Conservation (phyloP, 768 basidiomycete species). For the Suillus paluster region DNA sequence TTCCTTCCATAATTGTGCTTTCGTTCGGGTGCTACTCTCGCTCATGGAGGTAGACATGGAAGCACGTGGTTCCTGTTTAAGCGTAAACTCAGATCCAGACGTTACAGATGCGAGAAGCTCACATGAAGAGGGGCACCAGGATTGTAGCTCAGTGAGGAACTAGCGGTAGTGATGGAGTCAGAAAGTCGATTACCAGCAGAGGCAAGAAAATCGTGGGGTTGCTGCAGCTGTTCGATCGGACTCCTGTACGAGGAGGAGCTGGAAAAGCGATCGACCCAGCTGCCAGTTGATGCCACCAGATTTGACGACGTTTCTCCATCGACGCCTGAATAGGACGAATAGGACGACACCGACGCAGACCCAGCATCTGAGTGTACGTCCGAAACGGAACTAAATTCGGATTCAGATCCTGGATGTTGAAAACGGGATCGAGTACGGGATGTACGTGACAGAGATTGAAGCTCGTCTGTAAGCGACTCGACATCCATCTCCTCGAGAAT, state of each 20-base stretch:
- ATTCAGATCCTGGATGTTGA: constrained; percentile 27
- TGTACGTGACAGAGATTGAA: constrained; percentile 50
- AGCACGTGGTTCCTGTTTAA: background rate
- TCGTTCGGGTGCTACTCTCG: constrained; percentile 50
- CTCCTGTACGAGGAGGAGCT: constrained; percentile 1
- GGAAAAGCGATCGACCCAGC: constrained; percentile 51
- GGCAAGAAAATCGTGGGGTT: constrained; percentile 15
- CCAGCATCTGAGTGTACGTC: constrained; percentile 51
- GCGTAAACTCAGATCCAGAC: background rate
- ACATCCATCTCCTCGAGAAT: constrained; percentile 79
- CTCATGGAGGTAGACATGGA: constrained; percentile 10
- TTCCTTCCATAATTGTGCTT: constrained; percentile 89
- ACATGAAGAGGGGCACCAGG: background rate
- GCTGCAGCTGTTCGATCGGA: constrained; percentile 11
- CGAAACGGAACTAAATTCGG: constrained; percentile 41
- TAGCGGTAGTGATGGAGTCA: constrained; percentile 44
- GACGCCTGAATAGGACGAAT: constrained; percentile 40
- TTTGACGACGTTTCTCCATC: constrained; percentile 44
- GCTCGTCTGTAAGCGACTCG: constrained; percentile 64
- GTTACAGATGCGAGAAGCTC: background rate
- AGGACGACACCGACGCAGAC: constrained; percentile 44
- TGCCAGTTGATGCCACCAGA: constrained; percentile 38
- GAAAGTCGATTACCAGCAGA: constrained; percentile 34
- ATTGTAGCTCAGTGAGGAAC: constrained; percentile 37
- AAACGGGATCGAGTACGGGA: constrained; percentile 23